A percentile compares a stretch with the other conserved stretches of the same genome.
Conservation (phyloP, 2,329 filamentous ascomycete species). For the Stemphylium vesicarium region DNA sequence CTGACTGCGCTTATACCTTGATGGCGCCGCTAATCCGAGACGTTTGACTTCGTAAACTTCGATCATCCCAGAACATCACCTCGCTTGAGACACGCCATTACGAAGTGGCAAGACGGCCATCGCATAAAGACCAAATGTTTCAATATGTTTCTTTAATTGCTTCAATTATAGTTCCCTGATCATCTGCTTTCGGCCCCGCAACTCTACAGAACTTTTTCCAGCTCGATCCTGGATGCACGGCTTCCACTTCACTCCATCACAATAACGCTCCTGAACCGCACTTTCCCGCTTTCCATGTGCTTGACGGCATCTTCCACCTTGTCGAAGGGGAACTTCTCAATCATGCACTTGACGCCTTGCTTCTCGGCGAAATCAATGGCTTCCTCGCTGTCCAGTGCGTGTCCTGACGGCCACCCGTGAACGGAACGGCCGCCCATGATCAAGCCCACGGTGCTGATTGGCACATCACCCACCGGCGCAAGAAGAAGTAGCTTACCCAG, state of each 20-base stretch:
- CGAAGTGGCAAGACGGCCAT: background rate
- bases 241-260: constrained; percentile 49
- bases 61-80: constrained; percentile 3
- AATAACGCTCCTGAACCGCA: constrained; percentile 60
- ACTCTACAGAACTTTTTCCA: background rate
- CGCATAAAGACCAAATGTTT: constrained; percentile 18
- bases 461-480: constrained; percentile 57
- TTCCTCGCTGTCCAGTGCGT: constrained; percentile 60
- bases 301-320: constrained; percentile 59
- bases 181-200: background rate
- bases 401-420: constrained; percentile 61
- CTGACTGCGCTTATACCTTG: constrained; percentile 7
- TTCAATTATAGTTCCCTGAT: constrained; percentile 3
- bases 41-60: background rate
- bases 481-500: constrained; percentile 67
- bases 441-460: constrained; percentile 53
- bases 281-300: constrained; percentile 58
- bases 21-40: background rate
- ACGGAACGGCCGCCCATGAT: constrained; percentile 57
- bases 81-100: background rate
- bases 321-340: constrained; percentile 61
- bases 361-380: constrained; percentile 58
- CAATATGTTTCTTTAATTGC: constrained; percentile 9
- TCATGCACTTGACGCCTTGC: constrained; percentile 59
- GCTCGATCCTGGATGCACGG: background rate